A percentile compares a stretch with the other conserved stretches of the same genome.
Evolutionary conservation across 1,284 basidiomycete species (phyloP).

Genomic region (Crepidotus sp.): DNA sequence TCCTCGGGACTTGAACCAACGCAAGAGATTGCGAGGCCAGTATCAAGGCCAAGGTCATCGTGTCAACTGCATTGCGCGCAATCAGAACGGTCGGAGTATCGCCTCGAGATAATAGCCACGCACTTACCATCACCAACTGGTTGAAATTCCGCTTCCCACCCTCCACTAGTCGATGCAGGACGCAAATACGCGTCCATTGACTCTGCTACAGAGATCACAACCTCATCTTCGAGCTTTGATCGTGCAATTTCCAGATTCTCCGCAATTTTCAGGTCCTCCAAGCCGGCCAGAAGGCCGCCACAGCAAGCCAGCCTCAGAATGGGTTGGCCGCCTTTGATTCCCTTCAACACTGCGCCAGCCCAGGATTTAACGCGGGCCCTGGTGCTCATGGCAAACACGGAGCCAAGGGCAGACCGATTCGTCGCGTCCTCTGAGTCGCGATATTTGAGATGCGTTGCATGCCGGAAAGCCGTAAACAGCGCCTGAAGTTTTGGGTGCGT

Average conservation of each 20-base stretch:
- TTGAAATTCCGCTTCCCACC: constrained; percentile 63
- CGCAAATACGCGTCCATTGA: constrained; percentile 50
- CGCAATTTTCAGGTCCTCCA: constrained; percentile 42
- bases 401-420: constrained; percentile 19
- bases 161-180: constrained; percentile 20
- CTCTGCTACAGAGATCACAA: constrained; percentile 61
- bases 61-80: constrained; percentile 15
- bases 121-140: constrained; percentile 33
- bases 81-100: constrained; percentile 12
- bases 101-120: neutral
- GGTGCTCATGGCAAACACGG: constrained; percentile 34
- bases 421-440: constrained; percentile 24
- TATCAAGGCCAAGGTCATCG: constrained; percentile 36
- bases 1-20: constrained; percentile 39
- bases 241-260: constrained; percentile 24
- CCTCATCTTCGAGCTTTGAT: constrained; percentile 48
- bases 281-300: constrained; percentile 54
- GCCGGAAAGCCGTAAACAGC: constrained; percentile 50
- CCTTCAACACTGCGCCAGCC: constrained; percentile 48
- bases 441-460: constrained; percentile 52
- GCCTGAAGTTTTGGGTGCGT: constrained; percentile 42
- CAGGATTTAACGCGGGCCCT: constrained; percentile 39
- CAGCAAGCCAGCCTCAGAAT: constrained; percentile 50
- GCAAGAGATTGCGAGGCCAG: constrained; percentile 50
- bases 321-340: constrained; percentile 54